Base-by-base conservation (phyloP, 2,329 filamentous ascomycete species). In the Colletotrichum brevisporum region DNA sequence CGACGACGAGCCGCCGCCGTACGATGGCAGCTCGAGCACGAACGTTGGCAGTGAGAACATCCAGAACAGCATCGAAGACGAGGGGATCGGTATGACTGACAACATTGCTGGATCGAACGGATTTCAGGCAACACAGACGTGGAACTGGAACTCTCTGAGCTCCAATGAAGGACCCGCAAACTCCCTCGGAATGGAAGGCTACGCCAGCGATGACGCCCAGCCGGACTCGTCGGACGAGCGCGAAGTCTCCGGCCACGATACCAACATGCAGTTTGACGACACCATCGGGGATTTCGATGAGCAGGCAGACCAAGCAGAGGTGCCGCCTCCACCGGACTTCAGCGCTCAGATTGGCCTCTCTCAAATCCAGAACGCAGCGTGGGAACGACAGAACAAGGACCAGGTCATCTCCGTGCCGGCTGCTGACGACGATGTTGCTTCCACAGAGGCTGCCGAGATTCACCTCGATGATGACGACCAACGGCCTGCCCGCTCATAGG, bases 381-480 rank as follows among this genome's bases (percentile, higher is more conserved):
- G 81, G 81, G 75, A 78, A 27, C 71, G 71, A 31, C 77, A 80
- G 48, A 74, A 75, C 65, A 76, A 76, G 21, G 73, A 57, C 18
- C 47, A 75, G 10, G 76, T 85, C 21, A 78, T 85, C 60, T 80
- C 80, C 18, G 79, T 86, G 55, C 78, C 80, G 21, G 73, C 77
- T 5, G 77, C 74, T 31, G 78, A 76, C 16, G 78, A 75, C 26
- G 81, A 82, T 27, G 74, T 73, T 31, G 77, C 76, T 58, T 84
- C 82, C 13, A 83, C 84, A 39, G 83, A 84, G 48, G 84, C 85
- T 6, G 77, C 84, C 8, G 85, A 87, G 74, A 87, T 86, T 52
- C 83, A 85, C 69, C 74, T 86, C 21, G 83, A 83, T 48, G 82
- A 82, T 54, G 80, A 82, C 16, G 77, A 81, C 13, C 56, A 68